Conservation (phyloP, 1,284 basidiomycete genomes). For the Vanrija sp. region DNA sequence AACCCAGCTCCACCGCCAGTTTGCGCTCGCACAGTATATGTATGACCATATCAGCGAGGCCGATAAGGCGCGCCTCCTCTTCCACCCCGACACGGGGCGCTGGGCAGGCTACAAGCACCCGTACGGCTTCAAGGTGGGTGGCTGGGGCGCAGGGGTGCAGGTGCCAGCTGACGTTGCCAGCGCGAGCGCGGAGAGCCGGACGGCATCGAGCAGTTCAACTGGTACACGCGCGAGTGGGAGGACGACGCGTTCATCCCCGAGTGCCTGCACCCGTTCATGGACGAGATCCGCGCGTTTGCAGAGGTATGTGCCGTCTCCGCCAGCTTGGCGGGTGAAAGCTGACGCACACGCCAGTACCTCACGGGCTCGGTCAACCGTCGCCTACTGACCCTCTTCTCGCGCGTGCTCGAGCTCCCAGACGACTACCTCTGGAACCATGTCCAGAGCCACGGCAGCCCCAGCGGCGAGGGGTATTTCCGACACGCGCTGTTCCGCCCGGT, state of each 20-base stretch:
- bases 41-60: conserved; percentile 34
- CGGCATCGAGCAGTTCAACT: conserved; percentile 51
- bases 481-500: conserved; percentile 51
- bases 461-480: conserved; percentile 49
- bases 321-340: not conserved
- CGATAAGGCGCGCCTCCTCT: conserved; percentile 34
- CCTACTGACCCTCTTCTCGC: conserved; percentile 48
- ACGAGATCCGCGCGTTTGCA: conserved; percentile 36
- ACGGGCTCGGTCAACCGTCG: conserved; percentile 40
- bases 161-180: conserved; percentile 8
- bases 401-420: conserved; percentile 49
- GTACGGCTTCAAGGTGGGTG: conserved; percentile 44
- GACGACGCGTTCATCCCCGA: conserved; percentile 23
- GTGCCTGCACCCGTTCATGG: conserved; percentile 37
- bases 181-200: conserved; percentile 43
- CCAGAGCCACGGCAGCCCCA: conserved; percentile 43
- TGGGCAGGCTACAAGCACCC: conserved; percentile 51
- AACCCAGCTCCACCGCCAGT: conserved; percentile 35
- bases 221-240: conserved; percentile 43
- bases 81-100: conserved; percentile 28
- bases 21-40: conserved; percentile 32
- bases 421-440: conserved; percentile 50
- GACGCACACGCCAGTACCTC: conserved; percentile 21
- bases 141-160: no score
- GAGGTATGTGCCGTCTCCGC: not conserved